Conservation (phyloP, 768 basidiomycete species). For the Crepidotus variabilis region DNA sequence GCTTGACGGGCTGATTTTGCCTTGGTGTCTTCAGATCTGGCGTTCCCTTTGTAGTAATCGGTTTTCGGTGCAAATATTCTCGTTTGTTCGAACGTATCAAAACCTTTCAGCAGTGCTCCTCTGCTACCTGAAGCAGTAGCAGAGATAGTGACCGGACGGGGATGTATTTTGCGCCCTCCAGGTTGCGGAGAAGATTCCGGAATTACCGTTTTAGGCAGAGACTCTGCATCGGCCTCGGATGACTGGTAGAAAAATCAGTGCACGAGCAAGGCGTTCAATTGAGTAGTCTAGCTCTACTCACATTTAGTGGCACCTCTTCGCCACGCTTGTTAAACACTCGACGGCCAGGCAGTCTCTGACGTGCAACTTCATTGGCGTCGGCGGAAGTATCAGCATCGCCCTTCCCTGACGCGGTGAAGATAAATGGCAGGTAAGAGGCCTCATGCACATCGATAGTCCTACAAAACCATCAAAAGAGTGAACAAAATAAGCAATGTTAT, state of each 20-base stretch:
- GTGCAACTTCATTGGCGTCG: neutral
- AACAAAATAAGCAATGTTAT: too few relatives aligned
- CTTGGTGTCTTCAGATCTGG: neutral
- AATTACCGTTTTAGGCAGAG: neutral
- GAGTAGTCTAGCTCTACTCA: neutral
- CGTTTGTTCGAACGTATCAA: constrained; percentile 10
- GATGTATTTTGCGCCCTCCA: constrained; percentile 21
- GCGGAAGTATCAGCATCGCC: constrained; percentile 2
- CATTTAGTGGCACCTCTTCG: constrained; percentile 31
- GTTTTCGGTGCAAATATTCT: neutral
- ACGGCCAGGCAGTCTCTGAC: constrained; percentile 32
- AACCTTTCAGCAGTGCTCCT: constrained; percentile 14
- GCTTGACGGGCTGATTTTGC: constrained; percentile 39
- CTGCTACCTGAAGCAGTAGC: constrained; percentile 19
- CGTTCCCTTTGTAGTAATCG: neutral
- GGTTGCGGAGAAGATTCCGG: constrained; percentile 2
- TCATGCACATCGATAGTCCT: constrained; percentile 45
- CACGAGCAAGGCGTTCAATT: neutral
- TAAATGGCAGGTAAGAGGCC: constrained; percentile 62
- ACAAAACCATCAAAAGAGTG: neutral
- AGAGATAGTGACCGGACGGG: constrained; percentile 24
- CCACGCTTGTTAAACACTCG: constrained; percentile 54
- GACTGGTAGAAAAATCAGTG: neutral
- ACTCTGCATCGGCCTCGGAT: neutral
- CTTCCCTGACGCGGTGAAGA: constrained; percentile 32